phyloP scores from a whole-genome alignment of 2,329 filamentous ascomycete species.

The Pyrenochaeta sp. region DNA sequence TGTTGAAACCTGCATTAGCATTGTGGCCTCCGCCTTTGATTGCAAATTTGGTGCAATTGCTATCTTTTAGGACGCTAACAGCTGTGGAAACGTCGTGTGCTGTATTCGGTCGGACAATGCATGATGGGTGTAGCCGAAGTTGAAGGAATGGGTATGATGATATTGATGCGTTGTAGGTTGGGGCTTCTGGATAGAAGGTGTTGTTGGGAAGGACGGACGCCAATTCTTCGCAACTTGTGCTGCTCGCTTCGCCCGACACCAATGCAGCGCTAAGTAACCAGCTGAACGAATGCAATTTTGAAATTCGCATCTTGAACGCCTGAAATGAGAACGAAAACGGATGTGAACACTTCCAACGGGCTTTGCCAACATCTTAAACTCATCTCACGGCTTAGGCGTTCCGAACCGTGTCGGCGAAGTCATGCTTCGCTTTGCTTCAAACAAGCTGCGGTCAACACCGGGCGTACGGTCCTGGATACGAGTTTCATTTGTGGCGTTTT shows the following conservation, averaged over 20 bases:
- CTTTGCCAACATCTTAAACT: background rate
- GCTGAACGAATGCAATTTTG: slow-evolving; percentile 4
- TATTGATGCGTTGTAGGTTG: slow-evolving; percentile 33
- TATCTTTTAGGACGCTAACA: slow-evolving; percentile 17
- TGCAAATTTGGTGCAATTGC: slow-evolving; percentile 28
- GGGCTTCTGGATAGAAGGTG: slow-evolving; percentile 25
- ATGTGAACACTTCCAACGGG: no score
- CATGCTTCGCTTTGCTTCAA: background rate
- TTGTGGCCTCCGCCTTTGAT: slow-evolving; percentile 37
- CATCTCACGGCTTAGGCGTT: background rate
- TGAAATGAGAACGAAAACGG: background rate
- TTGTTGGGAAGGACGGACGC: slow-evolving; percentile 19
- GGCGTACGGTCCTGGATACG: background rate
- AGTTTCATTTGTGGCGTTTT: slow-evolving; percentile 2
- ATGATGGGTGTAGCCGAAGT: slow-evolving; percentile 26
- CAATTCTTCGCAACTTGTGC: slow-evolving; percentile 20
- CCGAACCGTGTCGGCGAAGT: background rate
- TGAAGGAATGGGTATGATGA: slow-evolving; percentile 33
- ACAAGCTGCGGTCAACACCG: background rate
- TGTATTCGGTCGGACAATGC: slow-evolving; percentile 29
- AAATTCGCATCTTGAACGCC: slow-evolving; percentile 16
- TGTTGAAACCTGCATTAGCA: slow-evolving; percentile 36
- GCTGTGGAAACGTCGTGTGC: slow-evolving; percentile 28
- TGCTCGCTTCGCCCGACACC: background rate
- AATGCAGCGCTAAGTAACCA: background rate